These are phyloP conservation scores for Tetrastigma voinierianum DNA, from an alignment of 164 flowering plant species.

Conservation along the genomic window DNA sequence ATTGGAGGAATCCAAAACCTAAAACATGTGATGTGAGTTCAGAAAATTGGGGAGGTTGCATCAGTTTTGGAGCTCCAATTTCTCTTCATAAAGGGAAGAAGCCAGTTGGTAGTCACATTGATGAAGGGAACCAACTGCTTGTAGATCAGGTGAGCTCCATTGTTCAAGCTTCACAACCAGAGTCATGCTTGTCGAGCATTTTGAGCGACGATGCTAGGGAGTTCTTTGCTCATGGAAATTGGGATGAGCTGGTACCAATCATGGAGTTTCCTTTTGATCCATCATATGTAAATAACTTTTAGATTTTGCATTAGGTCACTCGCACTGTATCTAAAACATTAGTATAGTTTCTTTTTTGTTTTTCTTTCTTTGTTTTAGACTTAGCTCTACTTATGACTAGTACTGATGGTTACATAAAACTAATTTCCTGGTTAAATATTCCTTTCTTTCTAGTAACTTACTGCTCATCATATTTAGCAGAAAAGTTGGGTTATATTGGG, in stretches of 20 bases:
- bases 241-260: constrained; percentile 58
- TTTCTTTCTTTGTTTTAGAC: no score
- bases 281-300: no score
- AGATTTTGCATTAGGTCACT: no score
- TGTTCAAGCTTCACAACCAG: neutral
- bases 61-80: constrained; percentile 11
- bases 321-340: no score
- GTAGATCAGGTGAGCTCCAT: neutral
- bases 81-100: constrained; percentile 19
- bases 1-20: constrained; percentile 34
- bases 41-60: constrained; percentile 15
- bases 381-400: no score
- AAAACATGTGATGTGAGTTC: constrained; percentile 38
- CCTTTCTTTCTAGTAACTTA: no score
- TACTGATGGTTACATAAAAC: no score
- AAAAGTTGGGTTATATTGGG: no score
- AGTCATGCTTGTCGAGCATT: constrained; percentile 15
- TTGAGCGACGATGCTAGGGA: constrained; percentile 7
- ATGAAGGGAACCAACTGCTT: constrained; percentile 13
- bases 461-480: no score
- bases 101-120: constrained; percentile 7
- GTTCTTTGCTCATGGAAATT: constrained; percentile 21
- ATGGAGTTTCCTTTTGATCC: constrained; percentile 35
- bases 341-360: no score
- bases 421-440: no score